Evolutionary conservation across 192 early-diverging fungal genomes (phyloP).

Genomic region (Rhizoclosmatium sp.): DNA sequence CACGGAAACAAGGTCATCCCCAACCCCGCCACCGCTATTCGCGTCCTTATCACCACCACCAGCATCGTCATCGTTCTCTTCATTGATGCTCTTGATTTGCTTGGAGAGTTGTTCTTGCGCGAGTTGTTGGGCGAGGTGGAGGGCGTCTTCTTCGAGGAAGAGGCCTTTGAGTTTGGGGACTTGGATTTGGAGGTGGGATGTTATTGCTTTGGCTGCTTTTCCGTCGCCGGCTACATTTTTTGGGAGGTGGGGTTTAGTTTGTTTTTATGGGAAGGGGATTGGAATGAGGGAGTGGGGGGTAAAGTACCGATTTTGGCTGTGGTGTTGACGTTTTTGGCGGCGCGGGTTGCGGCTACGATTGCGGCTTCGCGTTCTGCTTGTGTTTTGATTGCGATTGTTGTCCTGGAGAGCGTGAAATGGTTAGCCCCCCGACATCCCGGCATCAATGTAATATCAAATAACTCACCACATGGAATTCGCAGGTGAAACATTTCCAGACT

Average conservation of each 20-base stretch:
- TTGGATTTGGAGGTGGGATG: not conserved
- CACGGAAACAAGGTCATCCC: not conserved
- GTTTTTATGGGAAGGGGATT: not conserved
- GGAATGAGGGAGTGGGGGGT: not conserved
- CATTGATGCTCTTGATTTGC: slow-evolving; percentile 21
- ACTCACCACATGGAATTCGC: slow-evolving; percentile 40
- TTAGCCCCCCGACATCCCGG: not conserved
- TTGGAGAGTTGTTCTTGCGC: slow-evolving; percentile 20
- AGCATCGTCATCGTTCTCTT: slow-evolving; percentile 14
- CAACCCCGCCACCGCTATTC: not conserved
- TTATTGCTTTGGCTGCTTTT: slow-evolving; percentile 17
- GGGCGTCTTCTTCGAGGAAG: slow-evolving; percentile 29
- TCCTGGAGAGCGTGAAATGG: not conserved
- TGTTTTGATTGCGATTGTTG: slow-evolving; percentile 14
- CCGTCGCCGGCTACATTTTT: slow-evolving; percentile 15
- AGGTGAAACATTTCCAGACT: slow-evolving; percentile 34
- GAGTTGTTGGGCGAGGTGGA: slow-evolving; percentile 6
- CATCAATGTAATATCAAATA: not conserved
- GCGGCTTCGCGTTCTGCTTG: slow-evolving; percentile 30
- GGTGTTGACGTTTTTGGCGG: slow-evolving; percentile 30
- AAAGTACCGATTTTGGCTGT: slow-evolving; percentile 25
- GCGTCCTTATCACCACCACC: not conserved
- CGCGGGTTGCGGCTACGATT: slow-evolving; percentile 18
- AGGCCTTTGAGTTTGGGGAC: slow-evolving; percentile 3
- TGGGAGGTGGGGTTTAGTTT: not conserved